phyloP scores from a whole-genome alignment of 2,329 filamentous ascomycete species.

The Verticillium isaacii region DNA sequence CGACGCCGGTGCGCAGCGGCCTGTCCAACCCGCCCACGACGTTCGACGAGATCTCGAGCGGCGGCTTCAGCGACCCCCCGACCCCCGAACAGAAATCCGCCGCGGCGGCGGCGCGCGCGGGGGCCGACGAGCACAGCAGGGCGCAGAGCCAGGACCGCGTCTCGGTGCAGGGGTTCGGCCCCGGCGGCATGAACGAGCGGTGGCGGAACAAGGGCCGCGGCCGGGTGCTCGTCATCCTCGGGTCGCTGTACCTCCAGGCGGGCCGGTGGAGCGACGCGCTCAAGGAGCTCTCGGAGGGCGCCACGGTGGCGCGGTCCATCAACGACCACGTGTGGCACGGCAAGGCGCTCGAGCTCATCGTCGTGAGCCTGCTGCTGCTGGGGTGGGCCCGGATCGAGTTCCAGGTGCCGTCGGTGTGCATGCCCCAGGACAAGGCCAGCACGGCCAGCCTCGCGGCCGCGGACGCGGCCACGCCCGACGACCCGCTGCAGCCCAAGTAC shows the following conservation, averaged over 20 bases:
- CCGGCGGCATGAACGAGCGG: slow-evolving; percentile 67
- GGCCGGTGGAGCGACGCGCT: slow-evolving; percentile 88
- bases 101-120: slow-evolving; percentile 24
- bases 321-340: slow-evolving; percentile 98
- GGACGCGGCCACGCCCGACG: slow-evolving; percentile 22
- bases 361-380: slow-evolving; percentile 77
- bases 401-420: slow-evolving; percentile 58
- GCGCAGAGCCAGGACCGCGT: slow-evolving; percentile 51
- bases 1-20: slow-evolving; percentile 45
- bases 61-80: slow-evolving; percentile 25
- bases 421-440: slow-evolving; percentile 42
- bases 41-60: slow-evolving; percentile 40
- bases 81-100: slow-evolving; percentile 34
- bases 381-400: slow-evolving; percentile 84
- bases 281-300: slow-evolving; percentile 76
- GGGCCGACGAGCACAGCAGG: slow-evolving; percentile 38
- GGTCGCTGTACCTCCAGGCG: slow-evolving; percentile 80
- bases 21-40: slow-evolving; percentile 43
- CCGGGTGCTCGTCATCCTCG: slow-evolving; percentile 73
- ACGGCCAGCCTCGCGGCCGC: slow-evolving; percentile 12
- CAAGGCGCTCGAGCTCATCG: slow-evolving; percentile 84
- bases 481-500: slow-evolving; percentile 44
- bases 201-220: slow-evolving; percentile 78
- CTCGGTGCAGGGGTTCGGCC: slow-evolving; percentile 67
- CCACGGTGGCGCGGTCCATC: slow-evolving; percentile 67